Percentiles rank a stretch among this genome's conserved stretches.
Evolutionary conservation across 2,329 filamentous ascomycete species (phyloP).

Genomic region (Fusarium sulawesiense): DNA sequence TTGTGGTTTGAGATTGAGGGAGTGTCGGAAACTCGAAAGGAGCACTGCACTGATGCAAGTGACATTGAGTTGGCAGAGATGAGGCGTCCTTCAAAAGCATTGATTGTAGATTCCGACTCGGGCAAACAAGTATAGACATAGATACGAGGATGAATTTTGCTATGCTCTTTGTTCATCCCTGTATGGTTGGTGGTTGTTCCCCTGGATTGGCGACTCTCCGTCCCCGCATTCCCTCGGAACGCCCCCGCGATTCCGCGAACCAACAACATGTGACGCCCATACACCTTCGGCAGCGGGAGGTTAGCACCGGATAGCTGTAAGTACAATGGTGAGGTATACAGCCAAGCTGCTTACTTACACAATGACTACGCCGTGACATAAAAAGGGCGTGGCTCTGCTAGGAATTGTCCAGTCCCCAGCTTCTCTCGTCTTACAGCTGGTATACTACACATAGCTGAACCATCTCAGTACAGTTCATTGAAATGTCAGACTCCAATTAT

Average conservation of each 20-base stretch:
- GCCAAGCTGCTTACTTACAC: not conserved
- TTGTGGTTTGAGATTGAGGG: not conserved
- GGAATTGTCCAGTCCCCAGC: rapidly evolving
- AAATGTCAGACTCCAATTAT: slow-evolving; percentile 45
- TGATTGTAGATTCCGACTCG: not conserved
- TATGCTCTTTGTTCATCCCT: not conserved
- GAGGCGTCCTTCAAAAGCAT: not conserved
- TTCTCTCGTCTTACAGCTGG: too few species aligned
- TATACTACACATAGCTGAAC: rapidly evolving
- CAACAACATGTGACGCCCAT: not conserved
- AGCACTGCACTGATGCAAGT: not conserved
- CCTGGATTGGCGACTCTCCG: not conserved
- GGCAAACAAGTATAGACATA: not conserved
- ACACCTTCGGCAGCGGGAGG: slow-evolving; percentile 32
- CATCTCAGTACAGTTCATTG: not conserved
- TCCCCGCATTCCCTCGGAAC: slow-evolving; percentile 32
- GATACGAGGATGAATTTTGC: not conserved
- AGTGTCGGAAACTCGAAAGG: not conserved
- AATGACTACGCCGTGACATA: slow-evolving; percentile 21
- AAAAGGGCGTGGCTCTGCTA: slow-evolving; percentile 24
- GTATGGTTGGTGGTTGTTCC: not conserved
- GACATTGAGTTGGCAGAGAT: not conserved
- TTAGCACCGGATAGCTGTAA: slow-evolving; percentile 22
- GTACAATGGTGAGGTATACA: not conserved
- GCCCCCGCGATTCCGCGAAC: slow-evolving; percentile 12